Evolutionary conservation across 768 basidiomycete genomes (phyloP).

Genomic region (Phanerochaete sordida): DNA sequence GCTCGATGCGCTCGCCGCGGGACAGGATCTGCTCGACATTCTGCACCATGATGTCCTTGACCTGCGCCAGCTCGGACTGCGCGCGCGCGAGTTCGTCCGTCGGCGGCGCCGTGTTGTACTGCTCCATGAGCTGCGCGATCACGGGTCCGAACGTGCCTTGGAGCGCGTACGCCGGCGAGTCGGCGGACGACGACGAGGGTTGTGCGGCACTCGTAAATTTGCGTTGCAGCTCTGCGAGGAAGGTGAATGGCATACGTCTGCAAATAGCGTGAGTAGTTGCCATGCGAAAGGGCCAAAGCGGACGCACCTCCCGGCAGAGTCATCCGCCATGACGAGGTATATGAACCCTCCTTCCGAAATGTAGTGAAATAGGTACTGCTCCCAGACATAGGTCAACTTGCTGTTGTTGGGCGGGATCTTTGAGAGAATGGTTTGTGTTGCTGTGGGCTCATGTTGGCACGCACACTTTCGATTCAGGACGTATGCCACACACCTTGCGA

Average conservation of each 20-base stretch:
- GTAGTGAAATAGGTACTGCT: slow-evolving; percentile 93
- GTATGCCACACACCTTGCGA: slow-evolving; percentile 62
- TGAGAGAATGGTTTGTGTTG: slow-evolving; percentile 83
- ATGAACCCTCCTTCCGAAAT: slow-evolving; percentile 84
- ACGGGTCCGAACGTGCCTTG: slow-evolving; percentile 71
- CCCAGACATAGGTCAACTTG: slow-evolving; percentile 86
- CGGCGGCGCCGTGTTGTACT: slow-evolving; percentile 87
- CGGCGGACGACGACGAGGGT: slow-evolving; percentile 39
- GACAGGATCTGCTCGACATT: slow-evolving; percentile 96
- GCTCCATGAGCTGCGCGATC: slow-evolving; percentile 74
- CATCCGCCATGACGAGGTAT: slow-evolving; percentile 94
- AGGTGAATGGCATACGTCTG: slow-evolving; percentile 92
- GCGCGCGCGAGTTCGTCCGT: slow-evolving; percentile 87
- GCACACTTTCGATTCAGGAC: not conserved
- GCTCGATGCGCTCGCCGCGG: slow-evolving; percentile 92
- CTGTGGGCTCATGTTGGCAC: slow-evolving; percentile 33
- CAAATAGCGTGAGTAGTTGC: not conserved
- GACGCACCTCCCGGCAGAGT: slow-evolving; percentile 76
- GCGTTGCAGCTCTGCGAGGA: slow-evolving; percentile 82
- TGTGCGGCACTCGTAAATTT: slow-evolving; percentile 73
- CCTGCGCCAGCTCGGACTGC: slow-evolving; percentile 82
- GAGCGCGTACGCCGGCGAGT: slow-evolving; percentile 55
- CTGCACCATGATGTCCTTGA: slow-evolving; percentile 98
- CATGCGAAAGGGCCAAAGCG: not conserved
- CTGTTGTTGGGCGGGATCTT: slow-evolving; percentile 91